Percentiles rank a stretch among this genome's conserved stretches.
Conservation (phyloP, 148 eudicot species). For the Suaeda aralocaspica region DNA sequence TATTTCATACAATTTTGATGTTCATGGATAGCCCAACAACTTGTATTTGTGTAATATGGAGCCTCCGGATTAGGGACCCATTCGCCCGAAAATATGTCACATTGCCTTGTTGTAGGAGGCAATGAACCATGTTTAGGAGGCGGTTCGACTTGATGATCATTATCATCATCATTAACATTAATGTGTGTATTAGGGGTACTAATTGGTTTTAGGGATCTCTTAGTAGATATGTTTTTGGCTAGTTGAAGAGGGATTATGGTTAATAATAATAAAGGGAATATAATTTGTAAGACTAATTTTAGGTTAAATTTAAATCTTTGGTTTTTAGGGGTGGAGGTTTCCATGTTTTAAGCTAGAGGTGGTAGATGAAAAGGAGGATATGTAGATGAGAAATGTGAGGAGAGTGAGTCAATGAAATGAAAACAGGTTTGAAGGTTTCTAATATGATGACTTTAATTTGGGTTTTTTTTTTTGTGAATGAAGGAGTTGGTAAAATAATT, state of each 20-base stretch:
- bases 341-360: constrained; percentile 20
- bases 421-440: neutral
- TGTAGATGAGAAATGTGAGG: neutral
- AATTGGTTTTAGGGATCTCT: neutral
- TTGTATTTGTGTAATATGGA: constrained; percentile 43
- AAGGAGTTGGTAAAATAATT: constrained; percentile 14
- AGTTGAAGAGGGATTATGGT: constrained; percentile 26
- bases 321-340: constrained; percentile 9
- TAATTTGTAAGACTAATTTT: constrained; percentile 24
- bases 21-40: constrained; percentile 50
- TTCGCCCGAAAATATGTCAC: constrained; percentile 52
- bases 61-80: constrained; percentile 57
- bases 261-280: constrained; percentile 28
- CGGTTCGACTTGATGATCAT: neutral
- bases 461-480: neutral
- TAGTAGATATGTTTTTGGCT: constrained; percentile 7
- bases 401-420: constrained; percentile 4
- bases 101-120: constrained; percentile 18
- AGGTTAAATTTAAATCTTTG: constrained; percentile 20
- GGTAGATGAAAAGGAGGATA: neutral
- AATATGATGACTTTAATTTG: neutral
- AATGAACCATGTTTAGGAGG: constrained; percentile 16
- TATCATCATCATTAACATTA: neutral
- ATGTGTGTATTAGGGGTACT: neutral
- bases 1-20: constrained; percentile 53